Conservation (phyloP, 129 eudicot species). For the Deinandra increscens region DNA sequence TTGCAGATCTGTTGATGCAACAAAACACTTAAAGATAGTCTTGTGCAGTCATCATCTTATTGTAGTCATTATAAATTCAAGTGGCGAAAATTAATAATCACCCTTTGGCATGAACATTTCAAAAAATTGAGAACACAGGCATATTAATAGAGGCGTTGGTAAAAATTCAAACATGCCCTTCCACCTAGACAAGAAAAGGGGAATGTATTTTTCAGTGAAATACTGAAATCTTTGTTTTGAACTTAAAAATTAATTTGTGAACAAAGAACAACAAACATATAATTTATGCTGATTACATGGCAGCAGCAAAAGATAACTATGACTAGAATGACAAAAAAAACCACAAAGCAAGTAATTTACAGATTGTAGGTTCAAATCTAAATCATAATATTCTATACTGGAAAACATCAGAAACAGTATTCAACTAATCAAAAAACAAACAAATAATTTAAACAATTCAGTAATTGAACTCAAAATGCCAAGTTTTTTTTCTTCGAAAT, state of each 20-base stretch:
- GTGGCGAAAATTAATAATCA: not conserved
- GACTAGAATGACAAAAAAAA: not conserved
- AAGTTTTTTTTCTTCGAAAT: constrained; percentile 4
- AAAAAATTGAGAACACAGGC: not conserved
- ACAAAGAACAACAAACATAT: not conserved
- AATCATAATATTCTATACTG: not conserved
- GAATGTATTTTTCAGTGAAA: not conserved
- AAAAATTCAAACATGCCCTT: not conserved
- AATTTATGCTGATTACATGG: not conserved
- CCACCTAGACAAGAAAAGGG: not conserved
- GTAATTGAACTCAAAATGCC: not conserved
- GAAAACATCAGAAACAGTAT: constrained; percentile 4
- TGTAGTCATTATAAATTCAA: not conserved
- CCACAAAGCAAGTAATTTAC: not conserved
- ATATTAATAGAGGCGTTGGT: not conserved
- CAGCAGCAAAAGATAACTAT: not conserved
- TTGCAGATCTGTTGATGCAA: constrained; percentile 60
- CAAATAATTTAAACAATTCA: not conserved
- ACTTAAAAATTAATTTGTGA: not conserved
- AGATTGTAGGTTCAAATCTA: not conserved
- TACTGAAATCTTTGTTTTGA: not conserved
- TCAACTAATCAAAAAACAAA: not conserved
- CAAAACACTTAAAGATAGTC: constrained; percentile 7
- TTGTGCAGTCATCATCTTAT: not conserved
- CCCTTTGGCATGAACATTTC: not conserved